phyloP scores from a whole-genome alignment of 306 rosid genomes.

The Trifolium repens region DNA sequence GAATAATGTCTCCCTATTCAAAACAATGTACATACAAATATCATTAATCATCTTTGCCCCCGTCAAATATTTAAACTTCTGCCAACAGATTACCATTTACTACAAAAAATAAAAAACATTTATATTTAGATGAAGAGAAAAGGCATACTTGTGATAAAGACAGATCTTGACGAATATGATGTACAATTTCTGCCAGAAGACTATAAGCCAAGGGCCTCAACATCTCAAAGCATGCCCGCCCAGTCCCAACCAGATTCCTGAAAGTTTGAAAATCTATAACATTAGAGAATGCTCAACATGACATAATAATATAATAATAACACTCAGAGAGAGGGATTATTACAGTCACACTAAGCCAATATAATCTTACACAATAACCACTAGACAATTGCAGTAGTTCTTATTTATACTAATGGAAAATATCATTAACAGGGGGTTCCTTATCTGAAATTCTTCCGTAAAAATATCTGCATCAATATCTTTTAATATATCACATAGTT shows the following conservation, averaged over 20 bases:
- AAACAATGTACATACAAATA: background rate
- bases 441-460: slow-evolving; percentile 10
- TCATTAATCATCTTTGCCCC: background rate
- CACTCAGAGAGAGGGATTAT: background rate
- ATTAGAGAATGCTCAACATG: slow-evolving; percentile 35
- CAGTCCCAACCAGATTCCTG: slow-evolving; percentile 96
- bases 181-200: slow-evolving; percentile 97
- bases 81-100: slow-evolving; percentile 7
- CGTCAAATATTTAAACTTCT: slow-evolving; percentile 22
- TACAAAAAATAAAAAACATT: background rate
- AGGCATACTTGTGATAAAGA: slow-evolving; percentile 79
- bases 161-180: slow-evolving; percentile 94
- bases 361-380: slow-evolving; percentile 1
- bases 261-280: slow-evolving; percentile 33
- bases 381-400: slow-evolving; percentile 4
- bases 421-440: slow-evolving; percentile 12
- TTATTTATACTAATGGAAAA: slow-evolving; percentile 22
- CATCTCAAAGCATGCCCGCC: slow-evolving; percentile 97
- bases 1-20: slow-evolving; percentile 7
- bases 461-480: slow-evolving; percentile 13
- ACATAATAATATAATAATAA: background rate
- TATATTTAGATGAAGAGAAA: slow-evolving; percentile 5
- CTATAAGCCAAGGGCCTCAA: slow-evolving; percentile 97
- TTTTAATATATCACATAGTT: slow-evolving; percentile 40
- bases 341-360: slow-evolving; percentile 6